Evolutionary conservation across 164 flowering plant species (phyloP), one percentile per base, ranked within the genome.

Genomic region (Paratinospora sagittata): DNA sequence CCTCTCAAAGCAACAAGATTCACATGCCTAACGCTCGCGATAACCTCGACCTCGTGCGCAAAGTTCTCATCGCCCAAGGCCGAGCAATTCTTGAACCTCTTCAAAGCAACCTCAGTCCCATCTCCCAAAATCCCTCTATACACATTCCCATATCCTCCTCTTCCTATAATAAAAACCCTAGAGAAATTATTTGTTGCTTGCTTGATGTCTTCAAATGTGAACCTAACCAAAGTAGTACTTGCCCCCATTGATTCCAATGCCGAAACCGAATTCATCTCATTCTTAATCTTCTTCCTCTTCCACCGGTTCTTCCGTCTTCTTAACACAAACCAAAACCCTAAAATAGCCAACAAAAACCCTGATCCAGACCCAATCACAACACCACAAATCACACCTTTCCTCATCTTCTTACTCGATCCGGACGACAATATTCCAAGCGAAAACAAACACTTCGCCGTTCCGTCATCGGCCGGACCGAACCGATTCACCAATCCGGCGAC

Each of bases 81-180:
- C 1, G 94, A 87, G 65, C 89, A 87, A 71, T 91, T 93, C 87
- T 91, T 93, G 77, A 91, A 90, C 79, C 97, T 85, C 82, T 93
- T 90, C 71, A 93, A 33, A 1, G 98, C 97, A 39, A 91, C 88
- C 70, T 89, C 92, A 17, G 88, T 52, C 24, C 92, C 97, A 75
- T 93, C 91, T 0, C 74, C 55, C 61, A 93, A 73, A 17, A 81
- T 66, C 37, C 98, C 98, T 66, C 81, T 87, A 72, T 85, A 93
- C 66, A 93, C 97, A 83, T 91, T 93, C 58, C 98, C 96, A 73
- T 87, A 93, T 2, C 92, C 95, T 66, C 98, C 98, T 70, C 72
- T 85, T 27, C 97, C 98, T 65, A 93, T 82, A n/a, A 93, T 86
- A 74, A 82, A 79, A 0, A 85, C 83, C 72, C 90, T 79, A 0